Evolutionary conservation across 2,329 filamentous ascomycete species (phyloP), one percentile per base, ranked within the genome.

Genomic region (Pyrenophora seminiperda): DNA sequence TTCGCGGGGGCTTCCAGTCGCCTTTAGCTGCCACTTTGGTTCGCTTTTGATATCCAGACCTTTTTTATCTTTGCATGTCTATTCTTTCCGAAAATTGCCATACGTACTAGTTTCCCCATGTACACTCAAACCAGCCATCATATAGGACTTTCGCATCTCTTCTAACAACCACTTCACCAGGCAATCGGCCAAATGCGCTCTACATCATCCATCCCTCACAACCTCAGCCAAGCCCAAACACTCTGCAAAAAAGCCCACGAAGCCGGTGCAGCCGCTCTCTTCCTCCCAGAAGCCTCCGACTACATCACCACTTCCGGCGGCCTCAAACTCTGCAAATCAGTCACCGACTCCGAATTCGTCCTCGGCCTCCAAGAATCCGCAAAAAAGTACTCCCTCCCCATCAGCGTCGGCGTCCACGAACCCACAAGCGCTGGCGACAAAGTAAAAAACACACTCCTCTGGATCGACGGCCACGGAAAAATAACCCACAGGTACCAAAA

Each of bases 131-230:
- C 9, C 9, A 11, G 24, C 7, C 24, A 27, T 27, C 24, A 11
- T 10, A 10, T 27, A 27, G 24, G 13, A 11, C 24, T 27, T 9
- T 36, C 17, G 13, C 33, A 19, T 20, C 17, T 19, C 29, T 15
- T 4, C 27, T 9, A 22, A 17, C 14, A 42, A 5, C 5, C 14
- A 14, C 0, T 3, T 5, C 18, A 5, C 36, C 52, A 95, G 91
- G 91, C 91, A 59, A 81, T 96, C 37, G 92, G 91, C 27, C 93
- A 97, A 75, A 84, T 97, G 74, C 92, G 91, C 76, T 92, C 91
- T 30, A 95, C 90, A 50, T 81, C 86, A 54, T 89, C 83, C 57
- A 85, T 94, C 78, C 75, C 82, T 58, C 82, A 88, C 65, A 97
- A 97, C 72, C 83, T 97, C 36, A 78, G 83, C 41, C 88, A 93